A percentile compares a stretch with the other conserved stretches of the same genome.
Conservation (phyloP, 129 eudicot species). For the Flaveria robusta region DNA sequence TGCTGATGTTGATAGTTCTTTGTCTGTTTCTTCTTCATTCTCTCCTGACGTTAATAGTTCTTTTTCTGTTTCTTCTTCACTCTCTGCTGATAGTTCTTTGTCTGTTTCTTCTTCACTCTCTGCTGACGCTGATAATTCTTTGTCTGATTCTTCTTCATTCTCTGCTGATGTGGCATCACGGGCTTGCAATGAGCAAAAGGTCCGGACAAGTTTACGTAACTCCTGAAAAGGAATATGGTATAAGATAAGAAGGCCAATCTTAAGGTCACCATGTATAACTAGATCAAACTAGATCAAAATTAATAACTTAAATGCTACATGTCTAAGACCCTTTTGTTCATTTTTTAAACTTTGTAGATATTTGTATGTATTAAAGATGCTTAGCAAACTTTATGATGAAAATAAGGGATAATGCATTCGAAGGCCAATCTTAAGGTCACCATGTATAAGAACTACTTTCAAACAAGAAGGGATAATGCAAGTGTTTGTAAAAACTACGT, state of each 20-base stretch:
- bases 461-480: too few relatives aligned
- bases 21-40: conserved; percentile 34
- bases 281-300: not conserved
- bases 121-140: too few relatives aligned
- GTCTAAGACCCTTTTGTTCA: not conserved
- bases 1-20: too few relatives aligned
- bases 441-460: too few relatives aligned
- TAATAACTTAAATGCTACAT: not conserved
- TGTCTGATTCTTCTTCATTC: conserved; percentile 35
- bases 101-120: too few relatives aligned
- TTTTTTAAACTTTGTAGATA: not conserved
- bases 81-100: too few relatives aligned
- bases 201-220: conserved; percentile 69
- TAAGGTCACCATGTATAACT: too few relatives aligned
- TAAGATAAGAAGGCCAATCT: conserved; percentile 17
- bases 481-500: too few relatives aligned
- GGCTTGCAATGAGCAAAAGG: conserved; percentile 51
- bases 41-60: conserved; percentile 34
- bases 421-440: too few relatives aligned
- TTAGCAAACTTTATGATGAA: not conserved
- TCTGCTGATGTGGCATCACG: conserved; percentile 41
- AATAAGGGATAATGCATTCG: not conserved
- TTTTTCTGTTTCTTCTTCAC: too few relatives aligned
- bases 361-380: not conserved
- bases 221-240: conserved; percentile 46